Percentiles rank a stretch among this genome's conserved stretches.
Evolutionary conservation across 1,284 basidiomycete species (phyloP).

Genomic region (Nidula niveotomentosa): DNA sequence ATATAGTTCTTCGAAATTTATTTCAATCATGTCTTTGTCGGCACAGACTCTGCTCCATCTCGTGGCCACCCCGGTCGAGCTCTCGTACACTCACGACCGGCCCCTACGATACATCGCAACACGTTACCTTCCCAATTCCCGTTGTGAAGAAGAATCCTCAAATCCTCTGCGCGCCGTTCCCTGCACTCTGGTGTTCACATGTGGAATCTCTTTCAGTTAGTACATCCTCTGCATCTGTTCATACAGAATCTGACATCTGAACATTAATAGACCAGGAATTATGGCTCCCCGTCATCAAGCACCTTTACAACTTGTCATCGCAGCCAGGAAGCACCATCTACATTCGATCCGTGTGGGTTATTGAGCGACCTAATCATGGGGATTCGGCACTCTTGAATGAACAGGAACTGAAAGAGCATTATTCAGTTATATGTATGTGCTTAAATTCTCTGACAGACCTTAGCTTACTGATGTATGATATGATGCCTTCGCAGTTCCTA

Average conservation of each 20-base stretch:
- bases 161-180: not conserved
- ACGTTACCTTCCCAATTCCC: not conserved
- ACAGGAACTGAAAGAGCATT: not conserved
- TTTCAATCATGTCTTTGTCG: not conserved
- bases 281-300: not conserved
- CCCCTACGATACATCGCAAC: not conserved
- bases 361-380: not conserved
- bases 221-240: not conserved
- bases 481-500: not conserved
- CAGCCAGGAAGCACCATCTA: not conserved
- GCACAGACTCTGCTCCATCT: not conserved
- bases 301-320: not conserved
- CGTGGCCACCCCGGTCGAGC: not conserved
- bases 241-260: not conserved
- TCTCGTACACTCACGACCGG: not conserved
- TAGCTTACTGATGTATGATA: not conserved
- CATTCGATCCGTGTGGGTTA: not conserved
- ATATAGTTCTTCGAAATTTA: not conserved
- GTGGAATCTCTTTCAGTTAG: not conserved
- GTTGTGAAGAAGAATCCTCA: not conserved
- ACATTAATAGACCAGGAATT: not conserved
- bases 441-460: not conserved
- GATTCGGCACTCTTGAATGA: not conserved
- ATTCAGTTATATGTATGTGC: not conserved
- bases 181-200: not conserved